A percentile compares a stretch with the other conserved stretches of the same genome.
Conservation (phyloP, 1,284 basidiomycete species). For the Ganoderma leucocontextum region DNA sequence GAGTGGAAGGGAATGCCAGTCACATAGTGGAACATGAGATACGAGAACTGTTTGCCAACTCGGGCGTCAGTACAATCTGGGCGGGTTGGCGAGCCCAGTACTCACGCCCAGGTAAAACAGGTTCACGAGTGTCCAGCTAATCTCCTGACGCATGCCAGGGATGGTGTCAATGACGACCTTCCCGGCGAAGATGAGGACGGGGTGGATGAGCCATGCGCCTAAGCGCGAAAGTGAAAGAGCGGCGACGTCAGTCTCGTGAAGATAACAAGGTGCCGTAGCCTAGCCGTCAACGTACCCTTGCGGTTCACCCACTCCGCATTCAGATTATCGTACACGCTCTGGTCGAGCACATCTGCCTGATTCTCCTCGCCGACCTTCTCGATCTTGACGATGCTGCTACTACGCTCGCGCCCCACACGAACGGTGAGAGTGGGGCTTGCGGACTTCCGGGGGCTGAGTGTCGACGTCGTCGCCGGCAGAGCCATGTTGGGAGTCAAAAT, state of each 20-base stretch:
- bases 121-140: conserved; percentile 97
- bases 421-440: conserved; percentile 39
- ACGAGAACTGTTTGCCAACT: conserved; percentile 73
- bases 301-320: conserved; percentile 99
- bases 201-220: conserved; percentile 99
- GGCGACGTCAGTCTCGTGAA: conserved; percentile 3
- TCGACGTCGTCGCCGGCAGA: conserved; percentile 38
- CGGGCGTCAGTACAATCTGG: conserved; percentile 11
- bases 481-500: conserved; percentile 28
- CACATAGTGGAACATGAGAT: conserved; percentile 99
- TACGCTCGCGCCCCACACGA: conserved; percentile 68
- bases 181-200: conserved; percentile 89
- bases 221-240: not conserved
- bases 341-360: conserved; percentile 82
- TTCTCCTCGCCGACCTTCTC: conserved; percentile 85
- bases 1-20: conserved; percentile 97
- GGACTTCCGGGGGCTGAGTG: conserved; percentile 37
- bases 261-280: not conserved
- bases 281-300: conserved; percentile 74
- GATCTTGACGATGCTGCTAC: conserved; percentile 86
- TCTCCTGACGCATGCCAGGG: conserved; percentile 92
- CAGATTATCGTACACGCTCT: conserved; percentile 86
- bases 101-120: conserved; percentile 91
- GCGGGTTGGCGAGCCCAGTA: conserved; percentile 28
- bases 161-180: conserved; percentile 95